Base-by-base conservation (phyloP, 768 basidiomycete species). In the Naganishia onofrii region DNA sequence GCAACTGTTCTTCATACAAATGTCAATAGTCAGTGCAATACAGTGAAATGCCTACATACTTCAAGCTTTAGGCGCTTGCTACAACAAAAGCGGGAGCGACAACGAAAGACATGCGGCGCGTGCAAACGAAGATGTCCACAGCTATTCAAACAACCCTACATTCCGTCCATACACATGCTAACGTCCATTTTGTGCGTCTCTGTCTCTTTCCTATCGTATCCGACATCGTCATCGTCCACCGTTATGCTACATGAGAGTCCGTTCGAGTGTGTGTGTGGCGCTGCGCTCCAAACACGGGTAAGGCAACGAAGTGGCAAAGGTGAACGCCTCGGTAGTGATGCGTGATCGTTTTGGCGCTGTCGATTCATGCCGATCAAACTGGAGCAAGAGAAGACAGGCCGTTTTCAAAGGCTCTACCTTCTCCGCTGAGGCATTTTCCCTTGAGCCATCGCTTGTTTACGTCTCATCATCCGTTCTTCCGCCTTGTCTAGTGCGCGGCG, bases 321-420 rank as follows among this genome's bases (percentile, higher is more conserved):
- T 54, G n/a, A 54, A n/a, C 53, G 29, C 28, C 32, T 63, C 60
- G 42, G 17, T 42, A 44, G 60, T 46, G 60, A 44, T 63, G 42
- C 60, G 60, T 3, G 9, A 12, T 63, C 38, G 60, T 26, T 26
- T 51, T 51, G 3, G 19, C 23, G 48, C 12, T 63, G 26, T 9
- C 38, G 38, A 58, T 28, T 58, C 42, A 13, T n/a, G 13, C 19
- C 38, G 42, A 63, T 42, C 60, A 32, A 56, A 63, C 60, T 46
- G 19, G 60, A 63, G 42, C 42, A 26, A 28, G 2, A 12, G 42
- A 63, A 44, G 60, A 23, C 29, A 44, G 26, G 21, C 60, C 36
- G 36, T 5, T 5, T 26, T 10, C 10, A 6, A 5, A 15, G 3
- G 60, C 17, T 44, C 38, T 63, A 63, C 60, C 60, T 42, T 29